Percentiles rank a stretch among this genome's conserved stretches.
Evolutionary conservation across 441 rosid genomes (phyloP).

Genomic region (Populus hybrid): DNA sequence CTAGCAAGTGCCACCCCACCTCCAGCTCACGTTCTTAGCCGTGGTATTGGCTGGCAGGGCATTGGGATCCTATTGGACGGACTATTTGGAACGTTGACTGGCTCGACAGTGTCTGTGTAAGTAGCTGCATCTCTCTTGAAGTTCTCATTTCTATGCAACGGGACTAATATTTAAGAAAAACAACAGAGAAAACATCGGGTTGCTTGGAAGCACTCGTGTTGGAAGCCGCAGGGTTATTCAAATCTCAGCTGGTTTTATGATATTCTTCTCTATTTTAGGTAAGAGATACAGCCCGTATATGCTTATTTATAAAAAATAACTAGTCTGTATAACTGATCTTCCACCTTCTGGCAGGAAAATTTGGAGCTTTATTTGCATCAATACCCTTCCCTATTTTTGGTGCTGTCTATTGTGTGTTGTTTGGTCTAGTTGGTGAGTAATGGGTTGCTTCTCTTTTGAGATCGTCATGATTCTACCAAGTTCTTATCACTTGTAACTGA

Average conservation of each 20-base stretch:
- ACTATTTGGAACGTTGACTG: conserved; percentile 85
- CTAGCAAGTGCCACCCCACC: conserved; percentile 99
- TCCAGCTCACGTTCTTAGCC: conserved; percentile 98
- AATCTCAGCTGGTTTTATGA: conserved; percentile 98
- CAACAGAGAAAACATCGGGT: conserved; percentile 91
- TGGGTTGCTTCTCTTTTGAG: background rate
- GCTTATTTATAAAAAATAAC: background rate
- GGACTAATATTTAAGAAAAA: conserved; percentile 18
- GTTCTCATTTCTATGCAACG: conserved; percentile 4
- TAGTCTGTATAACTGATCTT: background rate
- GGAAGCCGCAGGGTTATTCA: conserved; percentile 99
- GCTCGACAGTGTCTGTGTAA: conserved; percentile 87
- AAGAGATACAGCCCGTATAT: conserved; percentile 11
- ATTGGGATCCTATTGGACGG: conserved; percentile 88
- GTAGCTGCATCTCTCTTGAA: conserved; percentile 20
- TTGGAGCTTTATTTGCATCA: conserved; percentile 96
- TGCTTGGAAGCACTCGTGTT: conserved; percentile 98
- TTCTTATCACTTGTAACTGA: conserved; percentile 4
- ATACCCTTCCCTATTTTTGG: conserved; percentile 96
- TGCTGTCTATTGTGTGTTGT: conserved; percentile 84
- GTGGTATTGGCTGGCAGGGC: conserved; percentile 99
- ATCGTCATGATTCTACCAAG: background rate
- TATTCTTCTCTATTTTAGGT: conserved; percentile 96
- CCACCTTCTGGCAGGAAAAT: conserved; percentile 58
- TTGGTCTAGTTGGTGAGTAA: conserved; percentile 84